Conservation (phyloP, 768 basidiomycete species). For the Russula dissimulans region DNA sequence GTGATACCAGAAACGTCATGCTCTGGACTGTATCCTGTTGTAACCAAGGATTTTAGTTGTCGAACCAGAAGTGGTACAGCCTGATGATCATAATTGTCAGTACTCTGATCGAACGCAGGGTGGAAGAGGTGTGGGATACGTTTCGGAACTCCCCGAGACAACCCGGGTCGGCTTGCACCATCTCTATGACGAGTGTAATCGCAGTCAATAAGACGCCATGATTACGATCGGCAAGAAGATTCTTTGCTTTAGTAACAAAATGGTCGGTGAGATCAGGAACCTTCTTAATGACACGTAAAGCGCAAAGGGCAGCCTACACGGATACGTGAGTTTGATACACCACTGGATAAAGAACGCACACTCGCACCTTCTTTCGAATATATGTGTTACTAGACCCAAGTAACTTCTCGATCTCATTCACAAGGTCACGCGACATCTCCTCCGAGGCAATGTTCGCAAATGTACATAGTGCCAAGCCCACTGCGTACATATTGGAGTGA, state of each 20-base stretch:
- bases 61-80: slow-evolving; percentile 90
- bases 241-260: slow-evolving; percentile 80
- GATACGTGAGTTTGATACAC: background rate
- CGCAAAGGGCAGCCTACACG: slow-evolving; percentile 84
- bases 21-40: slow-evolving; percentile 96
- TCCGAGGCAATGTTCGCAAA: slow-evolving; percentile 99
- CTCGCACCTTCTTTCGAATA: slow-evolving; percentile 89
- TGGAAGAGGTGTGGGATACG: slow-evolving; percentile 36
- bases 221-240: slow-evolving; percentile 88
- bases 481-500: slow-evolving; percentile 97
- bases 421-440: slow-evolving; percentile 98
- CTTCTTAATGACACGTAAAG: slow-evolving; percentile 86
- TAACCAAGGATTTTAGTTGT: slow-evolving; percentile 88
- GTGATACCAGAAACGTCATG: slow-evolving; percentile 99
- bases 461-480: slow-evolving; percentile 93
- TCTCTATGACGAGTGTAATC: slow-evolving; percentile 90
- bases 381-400: slow-evolving; percentile 97
- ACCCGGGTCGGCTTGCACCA: slow-evolving; percentile 71
- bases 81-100: slow-evolving; percentile 32
- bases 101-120: slow-evolving; percentile 8
- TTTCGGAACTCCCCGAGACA: slow-evolving; percentile 83
- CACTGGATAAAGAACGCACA: background rate
- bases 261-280: slow-evolving; percentile 95
- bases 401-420: slow-evolving; percentile 95
- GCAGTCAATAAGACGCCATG: slow-evolving; percentile 94